These are phyloP conservation scores for Daldinia sp. DNA, from an alignment of 2,329 filamentous ascomycete genomes.

Conservation along the genomic window DNA sequence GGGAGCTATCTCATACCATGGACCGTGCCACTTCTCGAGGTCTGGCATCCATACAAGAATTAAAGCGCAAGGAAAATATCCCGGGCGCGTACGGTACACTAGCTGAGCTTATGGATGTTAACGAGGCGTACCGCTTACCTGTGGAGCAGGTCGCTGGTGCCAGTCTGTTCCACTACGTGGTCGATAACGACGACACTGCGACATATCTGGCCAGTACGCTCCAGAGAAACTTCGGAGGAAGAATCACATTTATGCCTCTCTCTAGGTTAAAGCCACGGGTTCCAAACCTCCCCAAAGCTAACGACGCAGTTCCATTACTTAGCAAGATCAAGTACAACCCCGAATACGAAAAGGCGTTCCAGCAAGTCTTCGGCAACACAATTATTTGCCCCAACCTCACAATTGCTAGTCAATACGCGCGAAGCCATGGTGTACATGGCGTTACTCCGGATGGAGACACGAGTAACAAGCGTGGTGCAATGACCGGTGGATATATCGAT, in stretches of 20 bases:
- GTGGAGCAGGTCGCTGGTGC: slow-evolving; percentile 92
- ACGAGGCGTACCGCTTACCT: slow-evolving; percentile 83
- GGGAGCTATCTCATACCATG: slow-evolving; percentile 82
- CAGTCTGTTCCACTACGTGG: slow-evolving; percentile 94
- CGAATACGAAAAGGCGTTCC: slow-evolving; percentile 83
- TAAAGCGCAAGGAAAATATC: slow-evolving; percentile 81
- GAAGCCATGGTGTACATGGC: slow-evolving; percentile 88
- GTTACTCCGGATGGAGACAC: slow-evolving; percentile 96
- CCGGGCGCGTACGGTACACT: slow-evolving; percentile 91
- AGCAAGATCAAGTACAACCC: slow-evolving; percentile 83
- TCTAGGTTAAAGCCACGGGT: slow-evolving; percentile 78
- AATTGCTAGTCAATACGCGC: slow-evolving; percentile 87
- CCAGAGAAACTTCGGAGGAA: slow-evolving; percentile 79
- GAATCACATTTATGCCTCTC: slow-evolving; percentile 94
- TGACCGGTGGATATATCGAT: slow-evolving; percentile 95
- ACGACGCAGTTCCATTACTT: slow-evolving; percentile 86
- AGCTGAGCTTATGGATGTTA: slow-evolving; percentile 89
- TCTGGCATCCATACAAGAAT: slow-evolving; percentile 82
- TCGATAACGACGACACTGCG: slow-evolving; percentile 89
- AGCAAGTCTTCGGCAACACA: slow-evolving; percentile 94
- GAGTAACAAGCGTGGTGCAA: slow-evolving; percentile 91
- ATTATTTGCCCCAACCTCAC: slow-evolving; percentile 92
- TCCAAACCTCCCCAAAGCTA: slow-evolving; percentile 81
- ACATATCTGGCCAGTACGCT: slow-evolving; percentile 81
- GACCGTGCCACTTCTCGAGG: slow-evolving; percentile 88